These are phyloP conservation scores for Ophiocordyceps camponoti-floridani DNA, from an alignment of 2,329 filamentous ascomycete species.

Conservation along the genomic window DNA sequence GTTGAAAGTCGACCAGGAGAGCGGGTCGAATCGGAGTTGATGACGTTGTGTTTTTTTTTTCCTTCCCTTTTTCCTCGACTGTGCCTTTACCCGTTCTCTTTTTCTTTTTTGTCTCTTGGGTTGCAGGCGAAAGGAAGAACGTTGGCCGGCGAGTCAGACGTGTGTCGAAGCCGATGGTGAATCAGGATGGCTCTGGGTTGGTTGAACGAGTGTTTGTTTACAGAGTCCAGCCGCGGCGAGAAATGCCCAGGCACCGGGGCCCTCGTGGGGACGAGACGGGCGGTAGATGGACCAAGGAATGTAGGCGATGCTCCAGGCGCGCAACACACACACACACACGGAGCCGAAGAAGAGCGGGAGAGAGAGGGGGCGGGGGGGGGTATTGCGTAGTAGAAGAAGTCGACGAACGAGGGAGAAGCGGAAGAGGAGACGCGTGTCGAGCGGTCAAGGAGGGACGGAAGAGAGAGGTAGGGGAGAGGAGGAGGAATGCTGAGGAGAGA, in stretches of 20 bases:
- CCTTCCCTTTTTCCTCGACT: not conserved
- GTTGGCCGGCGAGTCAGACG: not conserved
- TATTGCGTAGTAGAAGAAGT: not conserved
- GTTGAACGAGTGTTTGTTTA: slow-evolving; percentile 1
- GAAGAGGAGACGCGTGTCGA: not conserved
- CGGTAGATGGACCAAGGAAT: not conserved
- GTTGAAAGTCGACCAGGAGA: too few species aligned
- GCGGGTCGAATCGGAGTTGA: not conserved
- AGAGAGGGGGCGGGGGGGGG: not conserved
- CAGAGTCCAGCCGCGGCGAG: slow-evolving; percentile 3
- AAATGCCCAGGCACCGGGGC: slow-evolving; percentile 1
- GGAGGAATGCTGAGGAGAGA: not conserved
- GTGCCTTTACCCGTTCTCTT: not conserved
- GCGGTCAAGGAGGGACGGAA: not conserved
- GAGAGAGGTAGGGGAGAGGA: not conserved
- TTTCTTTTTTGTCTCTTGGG: not conserved
- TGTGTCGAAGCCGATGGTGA: not conserved
- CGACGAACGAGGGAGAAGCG: not conserved
- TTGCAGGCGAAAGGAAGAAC: not conserved
- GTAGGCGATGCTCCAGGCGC: not conserved
- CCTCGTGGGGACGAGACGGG: not conserved
- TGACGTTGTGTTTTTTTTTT: not conserved
- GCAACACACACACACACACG: not conserved
- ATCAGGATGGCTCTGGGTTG: slow-evolving; percentile 2
- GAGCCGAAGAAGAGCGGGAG: not conserved